phyloP scores from a whole-genome alignment of 163 green algal species.

The Smithsoniella earleae region DNA sequence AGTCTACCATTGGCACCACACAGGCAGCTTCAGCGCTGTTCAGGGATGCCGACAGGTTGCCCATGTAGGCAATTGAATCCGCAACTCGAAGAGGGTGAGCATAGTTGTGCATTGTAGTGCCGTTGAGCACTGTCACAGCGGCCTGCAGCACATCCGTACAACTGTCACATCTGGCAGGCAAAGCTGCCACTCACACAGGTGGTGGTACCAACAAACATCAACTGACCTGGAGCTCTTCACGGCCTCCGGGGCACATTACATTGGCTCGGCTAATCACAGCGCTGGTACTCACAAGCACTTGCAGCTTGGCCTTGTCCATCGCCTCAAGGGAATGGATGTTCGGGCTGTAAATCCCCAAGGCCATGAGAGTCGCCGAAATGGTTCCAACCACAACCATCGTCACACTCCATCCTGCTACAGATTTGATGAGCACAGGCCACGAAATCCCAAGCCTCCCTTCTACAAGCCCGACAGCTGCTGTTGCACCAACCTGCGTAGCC shows the following conservation, averaged over 20 bases:
- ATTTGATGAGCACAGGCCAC: conserved; percentile 35
- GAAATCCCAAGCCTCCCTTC: conserved; percentile 33
- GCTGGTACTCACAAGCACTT: neutral
- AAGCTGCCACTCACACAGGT: neutral
- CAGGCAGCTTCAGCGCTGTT: too few species aligned
- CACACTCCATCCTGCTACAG: conserved; percentile 36
- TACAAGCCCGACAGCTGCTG: conserved; percentile 38
- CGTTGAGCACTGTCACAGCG: neutral
- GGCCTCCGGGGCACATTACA: neutral
- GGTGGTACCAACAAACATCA: neutral
- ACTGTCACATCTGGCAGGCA: neutral
- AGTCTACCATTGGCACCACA: too few species aligned
- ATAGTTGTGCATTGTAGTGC: neutral
- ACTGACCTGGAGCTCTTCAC: neutral
- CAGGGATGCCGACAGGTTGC: too few species aligned
- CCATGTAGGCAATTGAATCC: neutral
- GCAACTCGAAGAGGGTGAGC: neutral
- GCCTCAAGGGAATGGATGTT: conserved; percentile 12
- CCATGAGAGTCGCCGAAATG: conserved; percentile 35
- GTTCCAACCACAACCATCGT: conserved; percentile 34
- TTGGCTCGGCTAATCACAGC: neutral
- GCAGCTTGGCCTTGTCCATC: neutral
- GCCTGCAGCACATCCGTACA: neutral
- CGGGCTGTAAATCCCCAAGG: conserved; percentile 24
- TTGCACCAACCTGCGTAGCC: conserved; percentile 38